Conservation (phyloP, 139 green algal species). For the Ulvella scutata region DNA sequence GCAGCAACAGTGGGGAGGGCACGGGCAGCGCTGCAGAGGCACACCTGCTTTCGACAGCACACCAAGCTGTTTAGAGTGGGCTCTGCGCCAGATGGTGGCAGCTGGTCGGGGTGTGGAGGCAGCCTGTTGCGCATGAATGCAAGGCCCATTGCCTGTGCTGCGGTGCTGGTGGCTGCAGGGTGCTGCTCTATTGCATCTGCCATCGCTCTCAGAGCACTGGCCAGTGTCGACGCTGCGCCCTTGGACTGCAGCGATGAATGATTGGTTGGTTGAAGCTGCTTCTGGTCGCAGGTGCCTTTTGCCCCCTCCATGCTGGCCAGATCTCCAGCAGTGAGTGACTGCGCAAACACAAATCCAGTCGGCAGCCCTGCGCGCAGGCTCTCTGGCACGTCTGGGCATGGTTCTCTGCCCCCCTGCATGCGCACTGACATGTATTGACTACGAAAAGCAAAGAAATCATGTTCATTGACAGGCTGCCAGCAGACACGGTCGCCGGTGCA, state of each 20-base stretch:
- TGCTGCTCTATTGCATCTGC: background rate
- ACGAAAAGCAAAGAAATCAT: background rate
- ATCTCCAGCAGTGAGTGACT: background rate
- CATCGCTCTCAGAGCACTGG: background rate
- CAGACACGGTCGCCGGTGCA: background rate
- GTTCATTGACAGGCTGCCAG: no score
- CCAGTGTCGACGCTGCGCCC: background rate
- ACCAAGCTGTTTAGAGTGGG: background rate
- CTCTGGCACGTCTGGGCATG: background rate
- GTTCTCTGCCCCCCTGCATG: constrained; percentile 5
- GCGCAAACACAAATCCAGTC: constrained; percentile 15
- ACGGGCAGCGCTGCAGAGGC: no score
- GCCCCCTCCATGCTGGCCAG: background rate
- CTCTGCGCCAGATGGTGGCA: background rate
- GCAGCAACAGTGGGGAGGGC: no score
- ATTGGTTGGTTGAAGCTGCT: background rate
- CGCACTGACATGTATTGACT: background rate
- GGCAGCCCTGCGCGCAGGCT: constrained; percentile 18
- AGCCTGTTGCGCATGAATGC: background rate
- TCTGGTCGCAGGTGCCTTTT: no score
- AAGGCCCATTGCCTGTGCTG: background rate
- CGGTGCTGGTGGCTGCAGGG: background rate
- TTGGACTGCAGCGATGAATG: no score
- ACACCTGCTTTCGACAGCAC: background rate
- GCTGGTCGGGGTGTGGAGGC: background rate